A percentile compares a stretch with the other conserved stretches of the same genome.
phyloP scores from a whole-genome alignment of 2,329 filamentous ascomycete genomes.

The Scopulariopsis brevicaulis region DNA sequence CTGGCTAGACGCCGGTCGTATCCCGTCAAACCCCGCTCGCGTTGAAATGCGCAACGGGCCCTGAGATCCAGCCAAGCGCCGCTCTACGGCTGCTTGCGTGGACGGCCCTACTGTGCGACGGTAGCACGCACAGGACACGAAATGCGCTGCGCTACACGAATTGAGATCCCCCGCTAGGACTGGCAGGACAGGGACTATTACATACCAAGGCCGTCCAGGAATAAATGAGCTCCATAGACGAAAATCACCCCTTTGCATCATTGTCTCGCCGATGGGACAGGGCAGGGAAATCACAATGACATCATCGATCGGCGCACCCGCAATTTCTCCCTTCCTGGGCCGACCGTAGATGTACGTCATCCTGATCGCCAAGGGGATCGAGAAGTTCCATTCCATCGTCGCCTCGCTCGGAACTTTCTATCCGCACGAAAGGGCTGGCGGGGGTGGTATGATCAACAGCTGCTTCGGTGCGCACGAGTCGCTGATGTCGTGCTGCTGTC shows the following conservation, averaged over 20 bases:
- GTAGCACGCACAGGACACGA: not conserved
- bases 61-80: not conserved
- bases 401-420: not conserved
- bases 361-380: not conserved
- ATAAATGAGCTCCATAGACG: not conserved
- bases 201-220: not conserved
- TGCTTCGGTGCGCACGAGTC: not conserved
- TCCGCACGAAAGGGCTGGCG: not conserved
- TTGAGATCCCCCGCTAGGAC: not conserved
- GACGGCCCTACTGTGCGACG: not conserved
- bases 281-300: not conserved
- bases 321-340: not conserved
- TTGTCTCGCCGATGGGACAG: not conserved
- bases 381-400: not conserved
- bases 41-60: not conserved
- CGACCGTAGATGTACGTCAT: not conserved
- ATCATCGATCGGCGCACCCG: not conserved
- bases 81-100: not conserved
- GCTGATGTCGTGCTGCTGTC: not conserved
- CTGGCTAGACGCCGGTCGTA: not conserved
- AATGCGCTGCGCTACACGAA: not conserved
- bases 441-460: slow-evolving; percentile 2
- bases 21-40: not conserved
- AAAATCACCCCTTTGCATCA: not conserved
- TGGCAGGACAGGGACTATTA: not conserved